Conservation (phyloP, 75 land plant species). For the Selaginella tamariscina region DNA sequence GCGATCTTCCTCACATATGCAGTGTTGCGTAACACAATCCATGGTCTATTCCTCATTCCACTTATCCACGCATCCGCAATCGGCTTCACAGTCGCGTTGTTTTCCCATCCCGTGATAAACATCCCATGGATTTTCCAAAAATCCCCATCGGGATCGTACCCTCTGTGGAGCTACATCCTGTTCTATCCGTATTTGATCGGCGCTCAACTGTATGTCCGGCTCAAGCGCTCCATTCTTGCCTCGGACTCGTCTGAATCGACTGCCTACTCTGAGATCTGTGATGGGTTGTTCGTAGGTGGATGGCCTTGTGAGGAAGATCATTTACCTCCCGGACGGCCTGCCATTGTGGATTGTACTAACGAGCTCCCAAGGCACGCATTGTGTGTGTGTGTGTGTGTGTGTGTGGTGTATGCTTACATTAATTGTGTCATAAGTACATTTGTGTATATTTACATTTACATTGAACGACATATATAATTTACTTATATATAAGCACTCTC, state of each 20-base stretch:
- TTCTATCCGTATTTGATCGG: conserved; percentile 44
- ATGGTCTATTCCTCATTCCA: conserved; percentile 33
- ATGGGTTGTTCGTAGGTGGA: conserved; percentile 74
- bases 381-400: too few relatives aligned
- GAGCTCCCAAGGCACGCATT: conserved; percentile 81
- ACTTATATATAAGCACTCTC: too few relatives aligned
- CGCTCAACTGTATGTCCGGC: conserved; percentile 31
- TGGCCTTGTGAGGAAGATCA: conserved; percentile 46
- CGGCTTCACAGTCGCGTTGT: conserved; percentile 37
- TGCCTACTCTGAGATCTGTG: conserved; percentile 39
- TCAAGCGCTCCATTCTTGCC: too few relatives aligned
- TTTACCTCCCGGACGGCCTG: conserved; percentile 64
- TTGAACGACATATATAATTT: too few relatives aligned
- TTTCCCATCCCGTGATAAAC: conserved; percentile 49
- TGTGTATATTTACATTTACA: too few relatives aligned
- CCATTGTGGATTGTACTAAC: conserved; percentile 76
- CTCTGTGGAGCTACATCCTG: conserved; percentile 54
- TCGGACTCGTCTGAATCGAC: conserved; percentile 34
- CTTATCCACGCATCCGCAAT: conserved; percentile 48
- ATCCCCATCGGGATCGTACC: conserved; percentile 42
- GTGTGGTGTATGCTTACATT: too few relatives aligned
- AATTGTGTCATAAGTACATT: too few relatives aligned
- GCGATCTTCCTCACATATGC: too few relatives aligned
- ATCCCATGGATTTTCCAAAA: conserved; percentile 52
- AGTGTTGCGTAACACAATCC: too few relatives aligned